Conservation (phyloP, 805 yeast species). For the Teunomyces panamensis region DNA sequence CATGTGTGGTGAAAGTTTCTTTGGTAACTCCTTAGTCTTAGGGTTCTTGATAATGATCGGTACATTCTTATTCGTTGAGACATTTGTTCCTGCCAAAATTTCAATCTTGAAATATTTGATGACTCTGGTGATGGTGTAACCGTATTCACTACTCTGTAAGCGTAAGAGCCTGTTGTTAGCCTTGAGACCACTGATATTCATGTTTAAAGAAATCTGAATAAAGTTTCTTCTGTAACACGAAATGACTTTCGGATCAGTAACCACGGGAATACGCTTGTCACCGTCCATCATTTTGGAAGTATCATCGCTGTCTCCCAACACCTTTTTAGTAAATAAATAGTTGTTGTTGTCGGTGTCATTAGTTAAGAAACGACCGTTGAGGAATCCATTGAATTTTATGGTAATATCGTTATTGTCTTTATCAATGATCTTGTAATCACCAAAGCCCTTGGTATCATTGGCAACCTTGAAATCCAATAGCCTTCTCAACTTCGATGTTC, state of each 20-base stretch:
- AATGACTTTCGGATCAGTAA: constrained; percentile 34
- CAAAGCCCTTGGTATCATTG: constrained; percentile 9
- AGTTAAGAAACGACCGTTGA: constrained; percentile 42
- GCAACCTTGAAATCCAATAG: constrained; percentile 28
- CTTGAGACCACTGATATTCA: constrained; percentile 27
- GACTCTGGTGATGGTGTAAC: constrained; percentile 35
- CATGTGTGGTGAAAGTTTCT: not conserved
- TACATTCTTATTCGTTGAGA: constrained; percentile 26
- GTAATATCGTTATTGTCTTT: constrained; percentile 23
- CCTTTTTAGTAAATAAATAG: constrained; percentile 15
- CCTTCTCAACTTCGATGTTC: constrained; percentile 21
- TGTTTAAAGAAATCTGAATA: constrained; percentile 32
- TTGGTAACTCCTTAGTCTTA: constrained; percentile 15
- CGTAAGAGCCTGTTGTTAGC: constrained; percentile 25
- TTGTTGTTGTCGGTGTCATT: constrained; percentile 39
- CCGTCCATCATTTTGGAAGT: not conserved
- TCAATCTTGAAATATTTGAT: constrained; percentile 38
- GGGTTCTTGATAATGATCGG: constrained; percentile 25
- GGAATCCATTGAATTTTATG: constrained; percentile 32
- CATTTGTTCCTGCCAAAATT: constrained; percentile 34
- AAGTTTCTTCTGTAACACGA: constrained; percentile 46
- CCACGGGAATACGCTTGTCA: constrained; percentile 1
- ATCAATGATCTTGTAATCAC: constrained; percentile 25
- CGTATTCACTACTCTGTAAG: constrained; percentile 33
- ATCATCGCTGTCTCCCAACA: constrained; percentile 1